A percentile compares a stretch with the other conserved stretches of the same genome.
Conservation (phyloP, 495 filamentous ascomycete genomes). For the Penicillium waksmanii region DNA sequence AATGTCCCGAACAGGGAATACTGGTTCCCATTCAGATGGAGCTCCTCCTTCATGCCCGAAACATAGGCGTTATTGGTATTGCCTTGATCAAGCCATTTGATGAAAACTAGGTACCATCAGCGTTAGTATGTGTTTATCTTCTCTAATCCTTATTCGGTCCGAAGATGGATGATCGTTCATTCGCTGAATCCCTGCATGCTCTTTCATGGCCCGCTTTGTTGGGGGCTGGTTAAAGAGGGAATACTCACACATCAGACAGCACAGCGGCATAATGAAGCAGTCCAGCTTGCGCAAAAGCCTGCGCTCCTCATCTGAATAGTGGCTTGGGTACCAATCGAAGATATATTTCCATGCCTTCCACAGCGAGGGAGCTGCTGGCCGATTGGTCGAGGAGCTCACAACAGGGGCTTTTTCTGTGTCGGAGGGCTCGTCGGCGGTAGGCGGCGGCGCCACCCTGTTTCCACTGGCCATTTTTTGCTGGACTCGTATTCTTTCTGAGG, state of each 20-base stretch:
- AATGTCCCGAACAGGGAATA: conserved; percentile 25
- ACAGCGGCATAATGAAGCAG: conserved; percentile 24
- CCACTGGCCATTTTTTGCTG: not conserved
- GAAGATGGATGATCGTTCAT: not conserved
- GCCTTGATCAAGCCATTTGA: conserved; percentile 24
- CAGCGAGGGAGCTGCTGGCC: conserved; percentile 21
- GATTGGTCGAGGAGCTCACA: conserved; percentile 9
- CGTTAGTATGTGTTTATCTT: not conserved
- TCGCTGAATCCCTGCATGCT: not conserved
- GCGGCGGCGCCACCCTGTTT: not conserved
- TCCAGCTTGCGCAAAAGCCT: conserved; percentile 25
- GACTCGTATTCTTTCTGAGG: not conserved
- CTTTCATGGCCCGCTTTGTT: not conserved
- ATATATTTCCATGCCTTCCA: conserved; percentile 23
- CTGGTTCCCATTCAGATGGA: conserved; percentile 57
- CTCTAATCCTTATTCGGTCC: not conserved
- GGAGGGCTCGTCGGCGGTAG: not conserved
- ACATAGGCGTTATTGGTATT: conserved; percentile 57
- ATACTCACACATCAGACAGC: conserved; percentile 21
- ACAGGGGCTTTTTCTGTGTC: not conserved
- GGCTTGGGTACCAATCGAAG: conserved; percentile 25
- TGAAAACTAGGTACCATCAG: conserved; percentile 18
- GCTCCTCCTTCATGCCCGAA: conserved; percentile 65
- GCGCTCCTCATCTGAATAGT: conserved; percentile 21
- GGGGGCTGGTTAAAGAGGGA: not conserved